phyloP scores from a whole-genome alignment of 2,329 filamentous ascomycete species.

The Alternaria arbusti region DNA sequence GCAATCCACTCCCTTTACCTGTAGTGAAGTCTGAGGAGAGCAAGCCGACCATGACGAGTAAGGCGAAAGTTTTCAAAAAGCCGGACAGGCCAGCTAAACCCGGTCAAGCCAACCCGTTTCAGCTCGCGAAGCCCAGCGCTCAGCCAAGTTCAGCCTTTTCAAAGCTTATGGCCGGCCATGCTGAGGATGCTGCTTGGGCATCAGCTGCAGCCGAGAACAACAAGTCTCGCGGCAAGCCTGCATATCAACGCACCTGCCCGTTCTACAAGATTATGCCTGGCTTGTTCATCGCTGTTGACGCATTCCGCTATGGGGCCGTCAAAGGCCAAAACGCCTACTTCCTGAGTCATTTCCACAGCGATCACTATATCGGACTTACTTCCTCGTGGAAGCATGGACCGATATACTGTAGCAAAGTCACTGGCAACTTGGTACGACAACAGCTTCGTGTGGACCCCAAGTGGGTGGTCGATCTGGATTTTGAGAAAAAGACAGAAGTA shows the following conservation, averaged over 20 bases:
- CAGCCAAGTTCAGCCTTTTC: conserved; percentile 75
- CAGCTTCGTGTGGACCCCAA: conserved; percentile 85
- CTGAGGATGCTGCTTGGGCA: conserved; percentile 89
- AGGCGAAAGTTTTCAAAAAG: conserved; percentile 66
- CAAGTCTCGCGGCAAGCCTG: conserved; percentile 80
- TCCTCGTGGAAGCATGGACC: conserved; percentile 90
- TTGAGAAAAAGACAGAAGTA: conserved; percentile 79
- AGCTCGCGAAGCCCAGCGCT: conserved; percentile 53
- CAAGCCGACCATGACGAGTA: conserved; percentile 17
- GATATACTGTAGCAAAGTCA: conserved; percentile 95
- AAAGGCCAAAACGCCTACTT: conserved; percentile 94
- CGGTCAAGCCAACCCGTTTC: conserved; percentile 81
- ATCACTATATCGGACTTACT: conserved; percentile 93
- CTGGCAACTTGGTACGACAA: conserved; percentile 84
- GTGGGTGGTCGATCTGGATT: conserved; percentile 85
- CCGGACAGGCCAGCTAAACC: conserved; percentile 73
- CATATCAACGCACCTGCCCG: conserved; percentile 88
- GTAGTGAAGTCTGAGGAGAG: conserved; percentile 20
- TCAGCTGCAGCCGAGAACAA: conserved; percentile 81
- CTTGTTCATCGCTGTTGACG: conserved; percentile 91
- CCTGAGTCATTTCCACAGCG: conserved; percentile 95
- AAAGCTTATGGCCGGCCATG: conserved; percentile 90
- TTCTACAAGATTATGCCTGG: conserved; percentile 99
- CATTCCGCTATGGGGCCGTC: conserved; percentile 93
- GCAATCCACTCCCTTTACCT: conserved; percentile 69